A percentile compares a stretch with the other conserved stretches of the same genome.
phyloP scores from a whole-genome alignment of 805 yeast genomes.

The Candida ipomoeae region DNA sequence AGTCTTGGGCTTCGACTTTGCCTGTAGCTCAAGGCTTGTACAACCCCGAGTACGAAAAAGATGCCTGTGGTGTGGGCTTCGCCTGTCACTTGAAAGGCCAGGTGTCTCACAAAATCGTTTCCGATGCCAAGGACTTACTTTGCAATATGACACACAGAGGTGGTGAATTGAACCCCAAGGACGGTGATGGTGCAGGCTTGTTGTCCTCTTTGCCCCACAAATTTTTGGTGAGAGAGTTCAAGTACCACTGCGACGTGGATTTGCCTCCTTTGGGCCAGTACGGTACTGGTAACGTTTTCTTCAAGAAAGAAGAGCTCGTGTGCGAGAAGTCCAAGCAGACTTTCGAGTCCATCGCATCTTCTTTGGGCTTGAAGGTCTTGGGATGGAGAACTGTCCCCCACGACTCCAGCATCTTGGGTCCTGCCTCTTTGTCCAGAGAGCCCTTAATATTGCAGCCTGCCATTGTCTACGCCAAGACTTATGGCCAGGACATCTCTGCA shows the following conservation, averaged over 20 bases:
- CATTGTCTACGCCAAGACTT: constrained; percentile 54
- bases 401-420: constrained; percentile 91
- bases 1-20: constrained; percentile 87
- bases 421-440: constrained; percentile 90
- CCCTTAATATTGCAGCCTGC: constrained; percentile 91
- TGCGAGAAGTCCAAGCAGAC: constrained; percentile 67
- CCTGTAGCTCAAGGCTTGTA: constrained; percentile 87
- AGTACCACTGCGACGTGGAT: constrained; percentile 58
- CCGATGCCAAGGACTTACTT: constrained; percentile 80
- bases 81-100: constrained; percentile 90
- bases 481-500: constrained; percentile 30
- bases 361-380: constrained; percentile 74
- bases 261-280: constrained; percentile 82
- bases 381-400: constrained; percentile 96
- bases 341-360: constrained; percentile 74
- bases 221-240: constrained; percentile 81
- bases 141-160: constrained; percentile 99
- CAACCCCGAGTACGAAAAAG: constrained; percentile 91
- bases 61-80: constrained; percentile 98
- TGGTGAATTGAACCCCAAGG: constrained; percentile 95
- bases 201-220: constrained; percentile 89
- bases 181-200: constrained; percentile 99
- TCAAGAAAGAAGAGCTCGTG: constrained; percentile 78
- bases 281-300: constrained; percentile 92
- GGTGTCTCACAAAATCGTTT: constrained; percentile 84